Percentiles rank a stretch among this genome's conserved stretches.
These are phyloP conservation scores for Hypomontagnella submonticulosa DNA, from an alignment of 495 filamentous ascomycete genomes.

Conservation along the genomic window DNA sequence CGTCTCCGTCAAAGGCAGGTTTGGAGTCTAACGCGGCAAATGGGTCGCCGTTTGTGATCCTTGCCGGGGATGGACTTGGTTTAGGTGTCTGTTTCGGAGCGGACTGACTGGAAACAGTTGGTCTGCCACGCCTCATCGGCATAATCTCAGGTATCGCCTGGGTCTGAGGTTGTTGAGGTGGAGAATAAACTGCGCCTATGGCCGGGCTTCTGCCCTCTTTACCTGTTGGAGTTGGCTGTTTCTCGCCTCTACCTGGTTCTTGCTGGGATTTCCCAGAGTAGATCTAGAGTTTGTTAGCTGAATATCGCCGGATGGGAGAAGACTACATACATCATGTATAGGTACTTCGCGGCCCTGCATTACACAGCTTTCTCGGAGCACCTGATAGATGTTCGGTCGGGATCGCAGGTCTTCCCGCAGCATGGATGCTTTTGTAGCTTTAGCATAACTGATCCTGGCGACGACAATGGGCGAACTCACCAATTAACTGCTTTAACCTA, in stretches of 20 bases:
- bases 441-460: slow-evolving; percentile 42
- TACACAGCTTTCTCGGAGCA: slow-evolving; percentile 81
- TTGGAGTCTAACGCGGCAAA: slow-evolving; percentile 87
- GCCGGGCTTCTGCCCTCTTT: slow-evolving; percentile 60
- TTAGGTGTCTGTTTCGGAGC: slow-evolving; percentile 58
- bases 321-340: slow-evolving; percentile 82
- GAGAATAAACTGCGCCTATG: slow-evolving; percentile 75
- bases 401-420: slow-evolving; percentile 82
- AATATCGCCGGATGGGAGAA: not conserved
- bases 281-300: slow-evolving; percentile 67
- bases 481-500: slow-evolving; percentile 88
- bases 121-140: slow-evolving; percentile 92
- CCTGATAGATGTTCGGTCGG: slow-evolving; percentile 94
- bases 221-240: slow-evolving; percentile 26
- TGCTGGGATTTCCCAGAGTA: slow-evolving; percentile 73
- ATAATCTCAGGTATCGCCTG: slow-evolving; percentile 87
- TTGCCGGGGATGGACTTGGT: slow-evolving; percentile 79
- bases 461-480: slow-evolving; percentile 61
- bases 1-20: slow-evolving; percentile 69
- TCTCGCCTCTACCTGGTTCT: slow-evolving; percentile 47
- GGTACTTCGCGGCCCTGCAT: slow-evolving; percentile 92
- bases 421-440: slow-evolving; percentile 78
- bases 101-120: slow-evolving; percentile 63
- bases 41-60: slow-evolving; percentile 79
- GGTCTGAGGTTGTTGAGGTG: slow-evolving; percentile 73